Percentiles rank a stretch among this genome's conserved stretches.
Evolutionary conservation across 768 basidiomycete genomes (phyloP).

Genomic region (Tricholoma sp.): DNA sequence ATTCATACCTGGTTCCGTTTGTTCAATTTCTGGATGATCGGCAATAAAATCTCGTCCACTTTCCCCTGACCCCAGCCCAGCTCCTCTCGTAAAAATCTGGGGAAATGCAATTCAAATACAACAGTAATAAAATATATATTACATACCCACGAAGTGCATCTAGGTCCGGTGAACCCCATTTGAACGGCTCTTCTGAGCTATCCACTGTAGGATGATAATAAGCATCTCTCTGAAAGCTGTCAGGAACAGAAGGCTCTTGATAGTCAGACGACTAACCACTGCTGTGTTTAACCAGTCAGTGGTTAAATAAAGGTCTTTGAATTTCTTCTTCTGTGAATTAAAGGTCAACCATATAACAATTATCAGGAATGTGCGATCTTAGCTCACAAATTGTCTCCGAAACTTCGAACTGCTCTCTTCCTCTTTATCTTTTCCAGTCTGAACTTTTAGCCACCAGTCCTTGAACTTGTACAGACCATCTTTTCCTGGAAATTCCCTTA

Average conservation of each 20-base stretch:
- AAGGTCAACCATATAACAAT: background rate
- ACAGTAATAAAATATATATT: background rate
- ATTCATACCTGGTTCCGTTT: slow-evolving; percentile 66
- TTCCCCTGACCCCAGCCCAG: slow-evolving; percentile 78
- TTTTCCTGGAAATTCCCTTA: slow-evolving; percentile 88
- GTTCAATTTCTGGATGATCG: slow-evolving; percentile 86
- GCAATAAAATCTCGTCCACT: slow-evolving; percentile 86
- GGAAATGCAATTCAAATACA: background rate
- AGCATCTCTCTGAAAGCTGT: slow-evolving; percentile 65
- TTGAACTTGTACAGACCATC: slow-evolving; percentile 83
- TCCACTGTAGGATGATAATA: slow-evolving; percentile 92
- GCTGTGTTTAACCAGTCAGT: slow-evolving; percentile 89
- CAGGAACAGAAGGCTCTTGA: slow-evolving; percentile 1
- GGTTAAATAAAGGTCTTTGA: slow-evolving; percentile 75
- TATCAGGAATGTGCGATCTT: background rate
- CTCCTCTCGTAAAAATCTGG: slow-evolving; percentile 69
- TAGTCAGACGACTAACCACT: slow-evolving; percentile 53
- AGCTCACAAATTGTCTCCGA: slow-evolving; percentile 75
- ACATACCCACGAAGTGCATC: slow-evolving; percentile 82
- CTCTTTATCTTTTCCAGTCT: slow-evolving; percentile 80
- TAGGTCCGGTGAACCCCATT: slow-evolving; percentile 96
- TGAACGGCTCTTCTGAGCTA: slow-evolving; percentile 88
- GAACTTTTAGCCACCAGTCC: slow-evolving; percentile 93
- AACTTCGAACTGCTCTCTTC: slow-evolving; percentile 74
- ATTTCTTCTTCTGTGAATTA: slow-evolving; percentile 74